Percentiles rank a stretch among this genome's conserved stretches.
These are phyloP conservation scores for Warburgia ugandensis DNA, from an alignment of 164 flowering plant genomes.

Conservation along the genomic window DNA sequence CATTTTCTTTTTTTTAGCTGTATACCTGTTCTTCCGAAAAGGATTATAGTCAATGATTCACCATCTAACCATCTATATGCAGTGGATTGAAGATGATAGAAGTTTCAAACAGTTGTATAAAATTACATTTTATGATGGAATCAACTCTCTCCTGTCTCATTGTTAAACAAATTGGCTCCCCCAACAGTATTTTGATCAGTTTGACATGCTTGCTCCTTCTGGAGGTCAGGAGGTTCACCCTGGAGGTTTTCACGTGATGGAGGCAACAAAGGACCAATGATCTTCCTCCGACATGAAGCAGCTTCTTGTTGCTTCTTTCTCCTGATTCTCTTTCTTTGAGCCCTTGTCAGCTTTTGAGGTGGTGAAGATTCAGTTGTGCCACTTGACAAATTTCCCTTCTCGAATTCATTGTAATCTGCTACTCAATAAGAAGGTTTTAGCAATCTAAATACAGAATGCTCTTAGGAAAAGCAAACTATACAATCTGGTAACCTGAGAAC, in stretches of 20 bases:
- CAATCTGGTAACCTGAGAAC: not conserved
- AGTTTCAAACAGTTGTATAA: too few relatives aligned
- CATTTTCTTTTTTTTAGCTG: too few relatives aligned
- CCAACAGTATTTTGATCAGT: too few relatives aligned
- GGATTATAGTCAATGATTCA: too few relatives aligned
- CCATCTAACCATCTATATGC: too few relatives aligned
- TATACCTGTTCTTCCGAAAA: too few relatives aligned
- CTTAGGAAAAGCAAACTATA: not conserved
- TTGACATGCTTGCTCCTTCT: conserved; percentile 4
- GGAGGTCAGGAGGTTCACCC: conserved; percentile 19
- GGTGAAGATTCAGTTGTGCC: conserved; percentile 13
- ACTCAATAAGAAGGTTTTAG: not conserved
- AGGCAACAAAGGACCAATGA: conserved; percentile 47
- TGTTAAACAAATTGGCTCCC: too few relatives aligned
- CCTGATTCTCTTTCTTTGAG: conserved; percentile 55
- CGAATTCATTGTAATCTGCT: conserved; percentile 17
- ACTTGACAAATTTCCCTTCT: conserved; percentile 12
- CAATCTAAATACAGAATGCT: not conserved
- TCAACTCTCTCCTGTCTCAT: too few relatives aligned
- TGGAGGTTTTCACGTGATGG: conserved; percentile 1
- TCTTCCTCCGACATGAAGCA: conserved; percentile 27
- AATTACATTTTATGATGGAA: too few relatives aligned
- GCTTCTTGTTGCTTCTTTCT: conserved; percentile 42
- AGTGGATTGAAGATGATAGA: too few relatives aligned
- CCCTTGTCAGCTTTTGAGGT: conserved; percentile 38